Percentiles rank a stretch among this genome's conserved stretches.
Evolutionary conservation across 805 yeast species (phyloP).

Genomic region (Candida sithepensis): DNA sequence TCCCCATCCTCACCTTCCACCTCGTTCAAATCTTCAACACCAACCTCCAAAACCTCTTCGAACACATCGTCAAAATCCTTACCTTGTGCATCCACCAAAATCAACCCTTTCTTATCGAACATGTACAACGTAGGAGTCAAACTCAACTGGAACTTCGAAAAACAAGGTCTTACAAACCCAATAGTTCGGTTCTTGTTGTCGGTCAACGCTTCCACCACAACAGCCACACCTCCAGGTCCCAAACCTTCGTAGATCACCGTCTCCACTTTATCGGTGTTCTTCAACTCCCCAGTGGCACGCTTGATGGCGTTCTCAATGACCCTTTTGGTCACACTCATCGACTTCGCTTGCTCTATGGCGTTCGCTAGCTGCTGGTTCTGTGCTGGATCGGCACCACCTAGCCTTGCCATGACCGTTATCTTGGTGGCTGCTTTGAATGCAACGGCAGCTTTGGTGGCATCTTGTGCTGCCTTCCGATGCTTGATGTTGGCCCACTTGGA

Average conservation of each 20-base stretch:
- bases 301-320: constrained; percentile 85
- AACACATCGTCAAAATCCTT: constrained; percentile 57
- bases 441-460: constrained; percentile 66
- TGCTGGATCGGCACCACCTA: constrained; percentile 63
- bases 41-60: constrained; percentile 72
- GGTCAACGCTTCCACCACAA: constrained; percentile 81
- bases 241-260: constrained; percentile 77
- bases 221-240: constrained; percentile 89
- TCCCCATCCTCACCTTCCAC: constrained; percentile 7
- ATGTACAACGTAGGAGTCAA: constrained; percentile 75
- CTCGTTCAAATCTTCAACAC: constrained; percentile 66
- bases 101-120: constrained; percentile 76
- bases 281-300: constrained; percentile 71
- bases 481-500: constrained; percentile 94
- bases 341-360: constrained; percentile 73
- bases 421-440: constrained; percentile 69
- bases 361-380: constrained; percentile 61
- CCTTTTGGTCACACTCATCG: constrained; percentile 73
- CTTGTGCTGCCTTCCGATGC: constrained; percentile 92
- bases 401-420: constrained; percentile 73
- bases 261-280: constrained; percentile 42
- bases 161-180: constrained; percentile 68
- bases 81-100: constrained; percentile 45
- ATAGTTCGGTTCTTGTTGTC: constrained; percentile 85
- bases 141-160: constrained; percentile 59